Base-by-base conservation (phyloP, 805 yeast genomes). In the Yarrowia keelungensis region DNA sequence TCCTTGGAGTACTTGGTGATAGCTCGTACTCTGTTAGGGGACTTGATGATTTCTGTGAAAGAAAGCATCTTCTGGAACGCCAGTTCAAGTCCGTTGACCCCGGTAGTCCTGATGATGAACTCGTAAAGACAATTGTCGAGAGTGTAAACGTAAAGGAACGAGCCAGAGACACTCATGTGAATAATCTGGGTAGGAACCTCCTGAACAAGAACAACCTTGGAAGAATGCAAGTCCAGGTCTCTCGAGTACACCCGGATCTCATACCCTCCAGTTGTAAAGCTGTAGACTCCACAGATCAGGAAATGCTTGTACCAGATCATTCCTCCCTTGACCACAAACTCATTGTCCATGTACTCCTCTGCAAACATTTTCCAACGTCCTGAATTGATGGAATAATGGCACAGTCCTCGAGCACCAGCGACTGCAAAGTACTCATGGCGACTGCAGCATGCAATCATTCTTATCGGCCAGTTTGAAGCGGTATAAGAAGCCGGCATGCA, bases 351-450 rank as follows among this genome's bases (percentile, higher is more conserved):
- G 54, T 74, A 71, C 42, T 77, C 80, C 36, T 75, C 79, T 11
- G 75, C 79, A 54, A 84, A 76, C 66, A 78, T 74, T 71, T 82
- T 84, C 87, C 87, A 85, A 43, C 78, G 77, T n/a, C 82, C 80
- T 0, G 81, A 76, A 43, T 75, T 70, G 12, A 79, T 67, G 61
- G 80, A 77, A 71, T 81, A 83, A 54, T 83, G 78, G 35, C 82
- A 75, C 15, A 85, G 79, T 26, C 86, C 87, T 35, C 75, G 73
- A 26, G 79, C 76, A 0, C 88, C 88, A 7, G 86, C 82, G 16
- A 85, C 76, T 26, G 87, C 86, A 16, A 84, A 77, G 70, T 78
- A 79, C 61, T 81, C 74, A 11, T 87, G 87, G 71, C 84, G 86
- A 35, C 79, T 79, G 64, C 84, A 81, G 19, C 80, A 76, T n/a